Conservation (phyloP, 345 rosid genomes). For the Jatropha curcas region DNA sequence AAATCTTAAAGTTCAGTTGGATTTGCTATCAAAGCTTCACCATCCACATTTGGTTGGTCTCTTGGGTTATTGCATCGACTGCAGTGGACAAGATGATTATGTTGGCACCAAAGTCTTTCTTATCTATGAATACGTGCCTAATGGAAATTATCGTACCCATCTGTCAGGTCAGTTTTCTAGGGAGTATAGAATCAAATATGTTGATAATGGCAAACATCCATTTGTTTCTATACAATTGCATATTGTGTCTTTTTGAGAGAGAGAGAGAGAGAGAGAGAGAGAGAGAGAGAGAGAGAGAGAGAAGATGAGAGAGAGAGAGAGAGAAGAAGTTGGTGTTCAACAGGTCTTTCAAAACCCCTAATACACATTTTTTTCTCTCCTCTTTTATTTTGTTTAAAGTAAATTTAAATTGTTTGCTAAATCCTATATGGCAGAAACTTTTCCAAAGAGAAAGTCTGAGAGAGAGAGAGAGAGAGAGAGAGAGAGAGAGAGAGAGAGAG, state of each 20-base stretch:
- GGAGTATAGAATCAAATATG: not conserved
- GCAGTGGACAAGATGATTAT: constrained; percentile 48
- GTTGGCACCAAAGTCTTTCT: constrained; percentile 56
- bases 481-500: not conserved
- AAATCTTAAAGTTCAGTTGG: constrained; percentile 65
- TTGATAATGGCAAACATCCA: not conserved
- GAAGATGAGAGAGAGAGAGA: too few species aligned
- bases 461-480: not conserved
- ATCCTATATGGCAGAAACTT: too few species aligned
- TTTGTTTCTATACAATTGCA: not conserved
- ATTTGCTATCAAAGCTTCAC: constrained; percentile 79
- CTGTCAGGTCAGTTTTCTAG: constrained; percentile 64
- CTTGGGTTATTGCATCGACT: constrained; percentile 78
- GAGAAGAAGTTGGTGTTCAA: too few species aligned
- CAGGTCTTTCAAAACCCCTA: too few species aligned
- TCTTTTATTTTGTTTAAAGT: too few species aligned
- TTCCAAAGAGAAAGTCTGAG: too few species aligned
- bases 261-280: too few species aligned
- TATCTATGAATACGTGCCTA: constrained; percentile 68
- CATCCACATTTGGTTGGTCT: constrained; percentile 88
- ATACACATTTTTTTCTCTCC: too few species aligned
- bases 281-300: too few species aligned
- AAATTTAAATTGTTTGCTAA: too few species aligned
- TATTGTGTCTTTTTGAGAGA: not conserved
- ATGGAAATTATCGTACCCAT: constrained; percentile 65